A percentile compares a stretch with the other conserved stretches of the same genome.
phyloP scores from a whole-genome alignment of 345 rosid species.

The Gossypium ekmanianum region DNA sequence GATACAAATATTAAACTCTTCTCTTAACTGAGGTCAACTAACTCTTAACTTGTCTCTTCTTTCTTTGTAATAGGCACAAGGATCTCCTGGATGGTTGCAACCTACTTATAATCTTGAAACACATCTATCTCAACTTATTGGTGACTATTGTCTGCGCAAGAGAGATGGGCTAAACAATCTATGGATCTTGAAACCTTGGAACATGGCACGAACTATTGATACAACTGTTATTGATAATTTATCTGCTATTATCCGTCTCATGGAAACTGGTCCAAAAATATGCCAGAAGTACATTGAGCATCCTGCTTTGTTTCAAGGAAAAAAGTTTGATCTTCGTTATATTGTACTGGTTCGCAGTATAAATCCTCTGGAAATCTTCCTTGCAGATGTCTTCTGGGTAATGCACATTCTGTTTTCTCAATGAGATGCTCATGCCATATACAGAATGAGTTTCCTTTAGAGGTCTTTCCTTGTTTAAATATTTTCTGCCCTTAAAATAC shows the following conservation, averaged over 20 bases:
- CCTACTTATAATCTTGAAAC: conserved; percentile 86
- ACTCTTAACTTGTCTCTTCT: conserved; percentile 19
- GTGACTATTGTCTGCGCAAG: conserved; percentile 63
- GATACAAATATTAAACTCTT: neutral
- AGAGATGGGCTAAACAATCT: conserved; percentile 61
- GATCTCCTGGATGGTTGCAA: conserved; percentile 83
- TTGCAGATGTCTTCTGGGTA: conserved; percentile 91
- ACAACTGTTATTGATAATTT: conserved; percentile 75
- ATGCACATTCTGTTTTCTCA: conserved; percentile 16
- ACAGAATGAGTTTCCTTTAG: neutral
- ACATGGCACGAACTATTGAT: conserved; percentile 96
- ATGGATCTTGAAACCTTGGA: conserved; percentile 98
- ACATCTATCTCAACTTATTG: conserved; percentile 72
- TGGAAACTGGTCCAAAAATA: conserved; percentile 99
- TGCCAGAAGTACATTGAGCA: conserved; percentile 96
- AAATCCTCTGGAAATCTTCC: conserved; percentile 71
- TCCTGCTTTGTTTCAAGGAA: conserved; percentile 76
- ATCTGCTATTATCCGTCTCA: conserved; percentile 79
- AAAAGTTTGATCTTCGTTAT: conserved; percentile 86
- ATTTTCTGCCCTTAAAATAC: conserved; percentile 3
- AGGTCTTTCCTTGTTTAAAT: neutral
- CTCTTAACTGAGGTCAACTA: neutral
- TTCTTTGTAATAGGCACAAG: conserved; percentile 56
- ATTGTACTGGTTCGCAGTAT: conserved; percentile 68
- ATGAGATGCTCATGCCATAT: neutral